Conservation (phyloP, 2,329 filamentous ascomycete genomes). For the Apiospora kogelbergensis region DNA sequence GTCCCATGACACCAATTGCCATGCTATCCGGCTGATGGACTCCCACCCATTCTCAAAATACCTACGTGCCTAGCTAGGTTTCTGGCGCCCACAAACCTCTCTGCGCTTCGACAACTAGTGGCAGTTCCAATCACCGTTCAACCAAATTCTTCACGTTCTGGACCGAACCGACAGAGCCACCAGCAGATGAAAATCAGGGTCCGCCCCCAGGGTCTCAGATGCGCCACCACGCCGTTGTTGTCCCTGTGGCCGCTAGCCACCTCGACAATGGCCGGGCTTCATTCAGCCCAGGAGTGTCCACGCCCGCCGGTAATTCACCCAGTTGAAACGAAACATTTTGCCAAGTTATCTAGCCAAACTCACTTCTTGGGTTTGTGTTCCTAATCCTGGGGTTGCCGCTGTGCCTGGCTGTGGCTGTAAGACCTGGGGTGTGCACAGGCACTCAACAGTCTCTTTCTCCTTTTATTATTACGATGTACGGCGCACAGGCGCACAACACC, state of each 20-base stretch:
- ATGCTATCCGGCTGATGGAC: neutral
- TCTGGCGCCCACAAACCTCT: neutral
- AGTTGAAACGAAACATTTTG: neutral
- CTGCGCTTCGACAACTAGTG: neutral
- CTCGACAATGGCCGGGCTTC: neutral
- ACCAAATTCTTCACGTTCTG: neutral
- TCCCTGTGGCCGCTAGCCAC: neutral
- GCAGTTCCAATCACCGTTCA: too few species aligned
- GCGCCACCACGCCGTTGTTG: neutral
- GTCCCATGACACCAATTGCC: neutral
- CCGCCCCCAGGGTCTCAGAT: neutral
- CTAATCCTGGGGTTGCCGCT: neutral
- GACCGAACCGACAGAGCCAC: neutral
- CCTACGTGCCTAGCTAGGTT: too few species aligned
- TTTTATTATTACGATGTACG: neutral
- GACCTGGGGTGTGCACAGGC: neutral
- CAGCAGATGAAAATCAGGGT: neutral
- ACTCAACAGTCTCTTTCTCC: neutral
- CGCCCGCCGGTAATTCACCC: neutral
- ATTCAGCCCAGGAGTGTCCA: neutral
- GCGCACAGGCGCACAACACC: neutral
- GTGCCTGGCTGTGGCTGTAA: neutral
- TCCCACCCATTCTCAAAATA: too few species aligned
- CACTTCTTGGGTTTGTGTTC: neutral
- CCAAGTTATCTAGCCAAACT: neutral